Conservation (phyloP, 768 basidiomycete species). For the Hygrophoropsis aurantiaca region DNA sequence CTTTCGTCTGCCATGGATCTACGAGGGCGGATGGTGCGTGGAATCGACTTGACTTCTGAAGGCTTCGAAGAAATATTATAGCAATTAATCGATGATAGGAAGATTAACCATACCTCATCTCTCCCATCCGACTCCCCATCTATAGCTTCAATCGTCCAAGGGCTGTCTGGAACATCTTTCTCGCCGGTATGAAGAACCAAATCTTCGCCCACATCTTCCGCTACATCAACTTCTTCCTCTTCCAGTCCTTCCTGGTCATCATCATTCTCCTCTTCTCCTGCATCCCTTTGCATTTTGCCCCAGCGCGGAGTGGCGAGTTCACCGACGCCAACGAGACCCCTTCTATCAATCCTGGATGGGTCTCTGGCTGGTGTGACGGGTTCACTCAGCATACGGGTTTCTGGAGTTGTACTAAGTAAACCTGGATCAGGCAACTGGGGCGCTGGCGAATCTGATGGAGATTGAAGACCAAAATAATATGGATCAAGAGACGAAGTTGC, state of each 20-base stretch:
- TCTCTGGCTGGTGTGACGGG: slow-evolving; percentile 71
- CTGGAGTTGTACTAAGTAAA: slow-evolving; percentile 58
- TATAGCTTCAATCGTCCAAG: slow-evolving; percentile 86
- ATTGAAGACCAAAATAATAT: slow-evolving; percentile 79
- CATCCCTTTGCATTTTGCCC: slow-evolving; percentile 54
- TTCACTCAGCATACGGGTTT: slow-evolving; percentile 48
- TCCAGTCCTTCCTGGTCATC: slow-evolving; percentile 41
- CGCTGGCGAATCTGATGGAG: slow-evolving; percentile 66
- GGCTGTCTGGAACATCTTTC: slow-evolving; percentile 68
- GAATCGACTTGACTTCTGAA: slow-evolving; percentile 41
- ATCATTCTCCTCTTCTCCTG: slow-evolving; percentile 35
- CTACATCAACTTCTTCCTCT: slow-evolving; percentile 26
- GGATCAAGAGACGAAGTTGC: slow-evolving; percentile 83
- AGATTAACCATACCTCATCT: slow-evolving; percentile 52
- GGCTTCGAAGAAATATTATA: slow-evolving; percentile 29
- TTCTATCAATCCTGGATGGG: slow-evolving; percentile 80
- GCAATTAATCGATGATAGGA: slow-evolving; percentile 3
- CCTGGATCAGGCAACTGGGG: slow-evolving; percentile 38
- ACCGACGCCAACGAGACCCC: slow-evolving; percentile 89
- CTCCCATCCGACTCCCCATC: slow-evolving; percentile 76
- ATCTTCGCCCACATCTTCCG: slow-evolving; percentile 32
- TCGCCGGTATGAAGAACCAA: slow-evolving; percentile 34
- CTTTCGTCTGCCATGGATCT: slow-evolving; percentile 80
- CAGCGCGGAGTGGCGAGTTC: slow-evolving; percentile 97
- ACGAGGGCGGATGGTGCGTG: slow-evolving; percentile 53